phyloP scores from a whole-genome alignment of 768 basidiomycete species.

The Amanita exitialis region DNA sequence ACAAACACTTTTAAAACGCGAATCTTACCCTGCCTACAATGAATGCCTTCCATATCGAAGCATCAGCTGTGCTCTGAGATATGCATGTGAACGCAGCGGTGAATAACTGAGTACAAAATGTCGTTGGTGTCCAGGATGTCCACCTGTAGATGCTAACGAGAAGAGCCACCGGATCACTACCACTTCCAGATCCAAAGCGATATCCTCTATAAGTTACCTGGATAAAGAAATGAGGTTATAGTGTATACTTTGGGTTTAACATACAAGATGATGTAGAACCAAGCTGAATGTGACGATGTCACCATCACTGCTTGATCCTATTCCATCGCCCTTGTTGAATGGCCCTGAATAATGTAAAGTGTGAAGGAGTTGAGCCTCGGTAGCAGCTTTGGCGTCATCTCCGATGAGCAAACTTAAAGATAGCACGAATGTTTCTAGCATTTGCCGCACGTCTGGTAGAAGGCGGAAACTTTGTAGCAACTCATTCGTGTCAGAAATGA shows the following conservation, averaged over 20 bases:
- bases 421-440: constrained; percentile 48
- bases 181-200: constrained; percentile 56
- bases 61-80: constrained; percentile 31
- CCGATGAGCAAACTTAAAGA: constrained; percentile 52
- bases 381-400: constrained; percentile 60
- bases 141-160: constrained; percentile 49
- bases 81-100: constrained; percentile 55
- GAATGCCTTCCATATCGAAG: constrained; percentile 58
- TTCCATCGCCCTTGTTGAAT: constrained; percentile 45
- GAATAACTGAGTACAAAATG: constrained; percentile 61
- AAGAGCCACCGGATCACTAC: constrained; percentile 37
- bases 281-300: constrained; percentile 59
- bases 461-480: constrained; percentile 45
- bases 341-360: constrained; percentile 37
- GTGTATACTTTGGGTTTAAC: constrained; percentile 11
- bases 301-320: constrained; percentile 49
- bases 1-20: background rate
- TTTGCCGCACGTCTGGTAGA: constrained; percentile 39
- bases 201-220: constrained; percentile 52
- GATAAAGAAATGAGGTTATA: background rate
- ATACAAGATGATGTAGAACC: constrained; percentile 50
- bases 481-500: constrained; percentile 40
- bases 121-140: constrained; percentile 51
- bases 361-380: constrained; percentile 66
- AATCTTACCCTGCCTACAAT: constrained; percentile 56